Evolutionary conservation across 75 land plant genomes (phyloP).

Genomic region (Sequoiadendron giganteum): DNA sequence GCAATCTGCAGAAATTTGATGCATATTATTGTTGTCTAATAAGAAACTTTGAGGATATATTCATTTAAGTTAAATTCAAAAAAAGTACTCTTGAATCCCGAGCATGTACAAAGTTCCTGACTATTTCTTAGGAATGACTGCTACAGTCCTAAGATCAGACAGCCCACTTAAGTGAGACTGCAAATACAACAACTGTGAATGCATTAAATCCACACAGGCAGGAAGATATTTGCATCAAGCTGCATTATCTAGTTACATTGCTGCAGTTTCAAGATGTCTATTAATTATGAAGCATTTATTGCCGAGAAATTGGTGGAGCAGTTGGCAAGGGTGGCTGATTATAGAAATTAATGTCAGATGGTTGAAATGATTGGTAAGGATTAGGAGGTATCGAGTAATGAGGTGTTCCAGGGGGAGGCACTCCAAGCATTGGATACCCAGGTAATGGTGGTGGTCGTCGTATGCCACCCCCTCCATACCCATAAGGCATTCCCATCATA

Average conservation of each 20-base stretch:
- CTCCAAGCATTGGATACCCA: conserved; percentile 27
- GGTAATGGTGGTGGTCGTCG: conserved; percentile 43
- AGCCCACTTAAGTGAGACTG: conserved; percentile 9
- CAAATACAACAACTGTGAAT: conserved; percentile 5
- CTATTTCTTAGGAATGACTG: conserved; percentile 5
- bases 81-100: background rate
- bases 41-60: conserved; percentile 5
- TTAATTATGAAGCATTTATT: conserved; percentile 18
- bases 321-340: conserved; percentile 42
- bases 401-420: conserved; percentile 31
- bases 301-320: conserved; percentile 44
- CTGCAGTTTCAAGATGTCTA: background rate
- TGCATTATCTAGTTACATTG: conserved; percentile 7
- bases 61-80: conserved; percentile 4
- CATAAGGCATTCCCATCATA: conserved; percentile 28
- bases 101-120: conserved; percentile 4
- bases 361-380: conserved; percentile 44
- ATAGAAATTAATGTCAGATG: conserved; percentile 42
- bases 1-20: conserved; percentile 10
- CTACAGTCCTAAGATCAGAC: background rate
- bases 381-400: conserved; percentile 26
- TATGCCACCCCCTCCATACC: conserved; percentile 24
- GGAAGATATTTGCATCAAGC: background rate
- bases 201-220: conserved; percentile 6
- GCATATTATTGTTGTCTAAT: background rate